Base-by-base conservation (phyloP, 768 basidiomycete species). In the Podaxis mareebaensis region DNA sequence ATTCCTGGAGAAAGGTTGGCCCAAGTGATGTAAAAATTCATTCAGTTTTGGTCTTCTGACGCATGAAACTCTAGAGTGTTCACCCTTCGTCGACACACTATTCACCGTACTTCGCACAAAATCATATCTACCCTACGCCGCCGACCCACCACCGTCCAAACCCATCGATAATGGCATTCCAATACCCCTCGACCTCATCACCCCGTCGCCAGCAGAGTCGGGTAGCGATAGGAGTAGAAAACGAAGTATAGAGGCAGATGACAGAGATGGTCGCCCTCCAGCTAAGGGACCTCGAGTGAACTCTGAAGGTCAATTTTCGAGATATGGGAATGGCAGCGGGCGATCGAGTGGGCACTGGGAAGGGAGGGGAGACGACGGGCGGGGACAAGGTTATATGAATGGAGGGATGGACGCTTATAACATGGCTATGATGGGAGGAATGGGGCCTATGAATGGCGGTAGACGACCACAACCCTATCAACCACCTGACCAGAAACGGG, bases 1-100 rank as follows among this genome's bases (percentile, higher is more conserved):
- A 75, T 99, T 99, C 74, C 83, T 99, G 26, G 95, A 96, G 78
- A 90, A 91, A 77, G 91, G 95, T 92, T 64, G 82, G 71, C 20
- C 68, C 66, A 60, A 69, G 62, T 26, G 44, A 20, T 40, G 26
- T 36, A 22, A 42, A 53, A 65, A 55, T 56, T 48, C 22, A 65
- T 59, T 63, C 55, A 48, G 60, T 66, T 24, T 66, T 17, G 17
- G 46, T 10, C 56, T 61, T 46, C 56, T 63, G 36, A 63, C 46
- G 11, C 11, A 36, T 7, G 4, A 48, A 39, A 28, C 26, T 59
- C 57, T 76, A 83, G 89, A 95, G 83, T 89, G 82, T 70, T 75
- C 77, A 57, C 76, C 79, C 57, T 98, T 98, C 77, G 89, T 96
- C 65, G 87, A 93, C 71, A 89, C 88, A 15, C 84, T 97, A 67